Evolutionary conservation across 768 basidiomycete genomes (phyloP).

Genomic region (Suillus lakei): DNA sequence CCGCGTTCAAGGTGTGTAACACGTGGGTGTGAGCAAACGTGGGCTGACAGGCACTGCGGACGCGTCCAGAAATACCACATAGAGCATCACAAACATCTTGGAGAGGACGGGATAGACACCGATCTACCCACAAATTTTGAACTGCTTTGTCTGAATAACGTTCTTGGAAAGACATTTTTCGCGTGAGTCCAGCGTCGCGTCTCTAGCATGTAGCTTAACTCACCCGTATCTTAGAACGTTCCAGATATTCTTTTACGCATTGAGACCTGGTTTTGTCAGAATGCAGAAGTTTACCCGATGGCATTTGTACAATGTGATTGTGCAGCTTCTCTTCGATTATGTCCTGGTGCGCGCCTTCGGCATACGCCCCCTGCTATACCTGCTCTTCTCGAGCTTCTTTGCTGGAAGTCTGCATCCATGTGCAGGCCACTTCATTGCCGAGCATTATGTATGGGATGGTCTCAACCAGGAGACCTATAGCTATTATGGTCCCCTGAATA

Average conservation of each 20-base stretch:
- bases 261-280: constrained; percentile 93
- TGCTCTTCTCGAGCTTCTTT: constrained; percentile 91
- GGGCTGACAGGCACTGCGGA: constrained; percentile 13
- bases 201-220: constrained; percentile 7
- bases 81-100: constrained; percentile 95
- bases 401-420: constrained; percentile 96
- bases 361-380: constrained; percentile 67
- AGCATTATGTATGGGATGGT: constrained; percentile 95
- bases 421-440: constrained; percentile 97
- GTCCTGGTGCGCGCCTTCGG: constrained; percentile 58
- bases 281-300: constrained; percentile 79
- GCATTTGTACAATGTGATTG: constrained; percentile 80
- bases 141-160: constrained; percentile 87
- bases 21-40: not conserved
- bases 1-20: constrained; percentile 83
- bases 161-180: constrained; percentile 97
- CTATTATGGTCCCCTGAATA: constrained; percentile 92
- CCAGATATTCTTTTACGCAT: constrained; percentile 97
- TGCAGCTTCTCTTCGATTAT: constrained; percentile 75
- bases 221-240: constrained; percentile 69
- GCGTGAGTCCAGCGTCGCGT: constrained; percentile 59
- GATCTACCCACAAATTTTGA: constrained; percentile 91
- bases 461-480: constrained; percentile 95
- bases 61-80: constrained; percentile 79
- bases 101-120: constrained; percentile 95